phyloP scores from a whole-genome alignment of 1,284 basidiomycete genomes.

The Acaromyces ingoldii region DNA sequence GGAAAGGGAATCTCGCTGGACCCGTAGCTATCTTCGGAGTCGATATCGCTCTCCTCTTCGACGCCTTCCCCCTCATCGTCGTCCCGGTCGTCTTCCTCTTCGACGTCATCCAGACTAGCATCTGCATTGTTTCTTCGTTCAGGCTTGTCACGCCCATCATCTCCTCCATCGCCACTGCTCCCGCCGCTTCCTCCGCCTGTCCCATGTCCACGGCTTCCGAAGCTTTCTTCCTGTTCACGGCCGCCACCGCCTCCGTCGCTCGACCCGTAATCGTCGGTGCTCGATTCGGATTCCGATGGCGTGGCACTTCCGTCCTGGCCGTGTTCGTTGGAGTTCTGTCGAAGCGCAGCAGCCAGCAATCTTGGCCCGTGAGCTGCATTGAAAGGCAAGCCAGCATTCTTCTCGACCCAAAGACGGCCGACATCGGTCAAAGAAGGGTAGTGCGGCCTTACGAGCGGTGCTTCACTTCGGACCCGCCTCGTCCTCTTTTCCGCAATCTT shows the following conservation, averaged over 20 bases:
- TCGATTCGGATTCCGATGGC: constrained; percentile 8
- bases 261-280: constrained; percentile 37
- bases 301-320: background rate
- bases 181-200: constrained; percentile 19
- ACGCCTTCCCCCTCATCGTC: constrained; percentile 16
- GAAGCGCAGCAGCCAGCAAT: background rate
- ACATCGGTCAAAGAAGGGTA: constrained; percentile 17
- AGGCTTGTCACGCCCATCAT: constrained; percentile 13
- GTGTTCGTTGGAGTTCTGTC: background rate
- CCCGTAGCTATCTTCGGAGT: constrained; percentile 34
- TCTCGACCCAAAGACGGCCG: constrained; percentile 9
- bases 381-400: constrained; percentile 1
- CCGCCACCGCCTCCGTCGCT: constrained; percentile 32
- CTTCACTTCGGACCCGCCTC: background rate
- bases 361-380: background rate
- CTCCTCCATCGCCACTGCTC: constrained; percentile 10
- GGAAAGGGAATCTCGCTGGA: too few relatives aligned
- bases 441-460: constrained; percentile 1
- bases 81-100: constrained; percentile 8
- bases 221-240: background rate
- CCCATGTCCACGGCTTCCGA: constrained; percentile 9
- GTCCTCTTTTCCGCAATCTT: background rate
- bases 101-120: too few relatives aligned
- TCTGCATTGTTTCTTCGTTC: constrained; percentile 2
- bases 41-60: constrained; percentile 24